Evolutionary conservation across 106 monocot species (phyloP).

Genomic region (Dendrobium chrysotoxum): DNA sequence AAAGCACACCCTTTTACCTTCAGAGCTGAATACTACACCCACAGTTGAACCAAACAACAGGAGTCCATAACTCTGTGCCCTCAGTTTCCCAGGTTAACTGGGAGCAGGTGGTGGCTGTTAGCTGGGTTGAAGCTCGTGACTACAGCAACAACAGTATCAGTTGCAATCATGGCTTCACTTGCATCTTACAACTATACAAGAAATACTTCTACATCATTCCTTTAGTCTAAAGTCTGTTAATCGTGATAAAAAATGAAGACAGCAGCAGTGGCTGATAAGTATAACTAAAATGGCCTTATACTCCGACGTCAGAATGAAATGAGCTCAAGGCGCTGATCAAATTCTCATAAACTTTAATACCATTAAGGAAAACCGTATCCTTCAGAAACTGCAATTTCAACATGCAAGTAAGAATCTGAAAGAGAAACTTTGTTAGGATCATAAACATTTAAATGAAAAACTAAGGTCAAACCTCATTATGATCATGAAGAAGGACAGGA

Average conservation of each 20-base stretch:
- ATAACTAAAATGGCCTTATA: not conserved
- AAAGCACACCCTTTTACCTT: not conserved
- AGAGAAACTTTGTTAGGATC: not conserved
- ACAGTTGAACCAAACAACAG: too few species aligned
- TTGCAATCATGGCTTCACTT: not conserved
- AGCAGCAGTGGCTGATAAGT: too few species aligned
- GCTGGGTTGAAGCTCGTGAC: not conserved
- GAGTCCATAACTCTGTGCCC: too few species aligned
- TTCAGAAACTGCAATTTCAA: conserved; percentile 54
- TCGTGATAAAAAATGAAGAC: too few species aligned
- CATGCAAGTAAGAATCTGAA: too few species aligned
- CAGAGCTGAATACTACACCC: not conserved
- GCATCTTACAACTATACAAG: not conserved
- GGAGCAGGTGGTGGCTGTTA: not conserved
- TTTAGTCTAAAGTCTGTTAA: too few species aligned
- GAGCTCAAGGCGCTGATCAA: conserved; percentile 71
- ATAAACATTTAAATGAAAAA: conserved; percentile 2
- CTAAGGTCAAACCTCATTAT: conserved; percentile 60
- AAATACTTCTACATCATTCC: too few species aligned
- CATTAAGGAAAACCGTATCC: conserved; percentile 69
- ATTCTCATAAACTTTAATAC: conserved; percentile 79
- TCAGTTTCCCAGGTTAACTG: too few species aligned
- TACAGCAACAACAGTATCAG: not conserved
- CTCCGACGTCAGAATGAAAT: conserved; percentile 5
- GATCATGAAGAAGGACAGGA: conserved; percentile 90